Base-by-base conservation (phyloP, 1,284 basidiomycete species). In the Melampsora americana region DNA sequence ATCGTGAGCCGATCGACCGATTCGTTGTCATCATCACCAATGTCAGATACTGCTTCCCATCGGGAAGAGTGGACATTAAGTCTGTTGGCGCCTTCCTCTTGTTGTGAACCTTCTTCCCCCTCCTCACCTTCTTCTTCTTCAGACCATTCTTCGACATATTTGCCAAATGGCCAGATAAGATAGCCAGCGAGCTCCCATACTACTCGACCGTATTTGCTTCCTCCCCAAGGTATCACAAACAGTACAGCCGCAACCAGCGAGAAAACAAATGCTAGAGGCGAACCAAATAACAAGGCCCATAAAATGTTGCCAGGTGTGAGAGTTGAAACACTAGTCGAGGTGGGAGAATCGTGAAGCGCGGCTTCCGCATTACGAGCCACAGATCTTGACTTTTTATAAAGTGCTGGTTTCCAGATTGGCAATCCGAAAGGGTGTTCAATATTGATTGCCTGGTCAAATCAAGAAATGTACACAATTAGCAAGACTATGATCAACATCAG, bases 391-490 rank as follows among this genome's bases (percentile, higher is more conserved):
- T 99, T 99, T 84, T 96, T 95, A 88, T 99, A 99, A 70, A 99
- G 84, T 0, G 96, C 96, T 16, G 96, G 96, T 84, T 99, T 99
- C 96, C 96, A 99, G 82, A 99, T 98, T 62, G 93, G 96, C 79
- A 99, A 87, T 86, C 96, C 96, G 83, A 99, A 99, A 7, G 96
- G 96, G 84, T 99, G 96, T 83, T 97, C 93, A 14, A 68, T 75
- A 44, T 75, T 80, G 86, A 86, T 85, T 85, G 77, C 28, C 23
- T 62, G 64, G 61, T 28, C 32, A 30, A 26, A 6, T 53, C 23
- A 56, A 11, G 6, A 5, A 18, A 53, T 28, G 39, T 26, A 20
- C 39, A 12, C 9, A n/a, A 23, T n/a, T n/a, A 28, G 39, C 14
- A 18, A 28, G 4, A 20, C 12, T n/a, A 20, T 12, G 66, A 16